Conservation (phyloP, 495 filamentous ascomycete species). For the Aspergillus conjunctus region DNA sequence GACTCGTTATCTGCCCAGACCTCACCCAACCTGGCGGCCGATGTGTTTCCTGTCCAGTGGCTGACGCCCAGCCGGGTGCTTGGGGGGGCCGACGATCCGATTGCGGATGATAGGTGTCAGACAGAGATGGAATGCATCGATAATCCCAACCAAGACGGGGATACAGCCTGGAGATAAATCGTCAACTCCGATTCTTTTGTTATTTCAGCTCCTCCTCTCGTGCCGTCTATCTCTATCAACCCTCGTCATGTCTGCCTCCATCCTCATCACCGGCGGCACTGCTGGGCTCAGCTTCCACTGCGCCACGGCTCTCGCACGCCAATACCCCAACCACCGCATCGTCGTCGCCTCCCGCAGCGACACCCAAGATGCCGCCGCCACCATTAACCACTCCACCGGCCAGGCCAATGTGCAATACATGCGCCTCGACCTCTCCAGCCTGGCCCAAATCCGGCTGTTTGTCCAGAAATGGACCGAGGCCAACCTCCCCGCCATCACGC, state of each 20-base stretch:
- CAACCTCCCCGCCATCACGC: slow-evolving; percentile 3
- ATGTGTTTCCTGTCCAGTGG: too few species aligned
- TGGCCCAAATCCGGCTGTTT: neutral
- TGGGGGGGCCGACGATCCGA: too few species aligned
- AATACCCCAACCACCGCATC: slow-evolving; percentile 9
- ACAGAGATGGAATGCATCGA: too few species aligned
- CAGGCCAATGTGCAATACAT: slow-evolving; percentile 6
- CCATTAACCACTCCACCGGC: neutral
- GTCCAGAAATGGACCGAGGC: neutral
- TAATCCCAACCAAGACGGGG: too few species aligned
- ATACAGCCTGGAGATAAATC: too few species aligned
- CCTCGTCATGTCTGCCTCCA: neutral
- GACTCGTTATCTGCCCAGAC: too few species aligned
- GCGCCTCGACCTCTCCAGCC: slow-evolving; percentile 9
- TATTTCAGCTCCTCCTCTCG: too few species aligned
- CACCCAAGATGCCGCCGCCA: neutral
- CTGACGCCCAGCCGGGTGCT: too few species aligned
- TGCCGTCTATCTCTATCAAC: too few species aligned
- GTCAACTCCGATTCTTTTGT: too few species aligned
- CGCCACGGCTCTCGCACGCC: slow-evolving; percentile 6
- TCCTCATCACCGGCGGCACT: slow-evolving; percentile 13
- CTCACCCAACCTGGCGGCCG: too few species aligned
- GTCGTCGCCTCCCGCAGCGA: slow-evolving; percentile 2
- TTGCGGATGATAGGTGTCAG: too few species aligned
- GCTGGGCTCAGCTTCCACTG: slow-evolving; percentile 12